Evolutionary conservation across 2,329 filamentous ascomycete genomes (phyloP).

Genomic region (Fusarium heterosporum): DNA sequence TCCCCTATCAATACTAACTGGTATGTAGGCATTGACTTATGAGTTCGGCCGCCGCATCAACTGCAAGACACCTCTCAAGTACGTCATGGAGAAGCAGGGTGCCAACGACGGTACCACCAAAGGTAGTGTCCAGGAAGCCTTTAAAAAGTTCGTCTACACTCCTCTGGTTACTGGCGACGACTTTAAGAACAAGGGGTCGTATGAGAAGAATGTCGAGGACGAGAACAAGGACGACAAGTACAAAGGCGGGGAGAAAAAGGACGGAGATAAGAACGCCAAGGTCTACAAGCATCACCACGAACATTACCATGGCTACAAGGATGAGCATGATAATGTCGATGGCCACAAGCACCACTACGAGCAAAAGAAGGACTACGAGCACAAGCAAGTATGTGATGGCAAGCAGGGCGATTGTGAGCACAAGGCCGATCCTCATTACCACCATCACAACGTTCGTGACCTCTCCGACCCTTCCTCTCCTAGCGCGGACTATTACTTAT

Average conservation of each 20-base stretch:
- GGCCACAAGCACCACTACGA: conserved; percentile 5
- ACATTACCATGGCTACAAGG: conserved; percentile 14
- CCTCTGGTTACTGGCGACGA: conserved; percentile 48
- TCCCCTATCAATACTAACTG: not conserved
- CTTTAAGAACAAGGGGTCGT: conserved; percentile 41
- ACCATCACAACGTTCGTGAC: conserved; percentile 12
- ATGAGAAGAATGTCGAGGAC: not conserved
- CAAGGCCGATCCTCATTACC: not conserved
- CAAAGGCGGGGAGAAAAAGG: conserved; percentile 1
- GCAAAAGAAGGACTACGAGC: conserved; percentile 13
- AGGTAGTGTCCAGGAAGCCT: conserved; percentile 46
- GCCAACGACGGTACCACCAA: conserved; percentile 47
- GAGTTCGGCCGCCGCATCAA: conserved; percentile 48
- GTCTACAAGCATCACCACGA: conserved; percentile 15
- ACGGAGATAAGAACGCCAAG: conserved; percentile 2
- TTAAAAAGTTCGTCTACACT: conserved; percentile 44
- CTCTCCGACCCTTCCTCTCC: not conserved
- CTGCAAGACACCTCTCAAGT: conserved; percentile 40
- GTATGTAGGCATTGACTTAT: conserved; percentile 41
- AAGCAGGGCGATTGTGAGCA: not conserved
- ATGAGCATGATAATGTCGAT: not conserved
- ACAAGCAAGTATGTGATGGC: not conserved
- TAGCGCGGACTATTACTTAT: conserved; percentile 5
- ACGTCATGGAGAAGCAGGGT: conserved; percentile 48
- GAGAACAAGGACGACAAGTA: conserved; percentile 4